Percentiles rank a stretch among this genome's conserved stretches.
These are phyloP conservation scores for Pseudocercospora vitis DNA, from an alignment of 2,329 filamentous ascomycete species.

Conservation along the genomic window DNA sequence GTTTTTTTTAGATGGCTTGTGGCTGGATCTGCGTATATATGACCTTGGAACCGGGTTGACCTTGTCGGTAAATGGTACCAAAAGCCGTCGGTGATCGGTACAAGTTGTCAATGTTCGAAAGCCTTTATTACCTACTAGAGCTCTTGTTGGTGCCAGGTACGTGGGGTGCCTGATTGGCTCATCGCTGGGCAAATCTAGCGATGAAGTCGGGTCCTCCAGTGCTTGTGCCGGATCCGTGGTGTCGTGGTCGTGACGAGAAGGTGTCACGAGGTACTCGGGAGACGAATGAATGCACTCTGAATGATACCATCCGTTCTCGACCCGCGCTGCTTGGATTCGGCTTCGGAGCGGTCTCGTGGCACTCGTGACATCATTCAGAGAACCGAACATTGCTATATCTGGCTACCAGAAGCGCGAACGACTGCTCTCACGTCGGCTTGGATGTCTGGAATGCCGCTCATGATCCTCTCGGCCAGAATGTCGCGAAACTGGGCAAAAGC, in stretches of 20 bases:
- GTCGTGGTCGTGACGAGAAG: not conserved
- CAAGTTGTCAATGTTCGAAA: not conserved
- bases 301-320: no score
- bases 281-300: no score
- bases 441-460: constrained; percentile 58
- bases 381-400: not conserved
- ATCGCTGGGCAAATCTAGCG: not conserved
- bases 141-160: not conserved
- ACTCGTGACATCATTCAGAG: no score
- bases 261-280: not conserved
- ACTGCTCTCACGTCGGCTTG: constrained; percentile 53
- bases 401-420: constrained; percentile 47
- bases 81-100: not conserved
- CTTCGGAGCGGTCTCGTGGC: not conserved
- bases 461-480: constrained; percentile 59
- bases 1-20: not conserved
- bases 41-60: not conserved
- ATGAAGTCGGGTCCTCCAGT: not conserved
- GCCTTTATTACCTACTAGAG: not conserved
- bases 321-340: no score
- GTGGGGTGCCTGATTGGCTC: not conserved
- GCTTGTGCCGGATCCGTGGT: not conserved
- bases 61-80: constrained; percentile 1
- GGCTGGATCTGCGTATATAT: not conserved
- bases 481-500: constrained; percentile 61